Evolutionary conservation across 306 rosid species (phyloP), one percentile per base, ranked within the genome.

Genomic region (Sindora glabra): DNA sequence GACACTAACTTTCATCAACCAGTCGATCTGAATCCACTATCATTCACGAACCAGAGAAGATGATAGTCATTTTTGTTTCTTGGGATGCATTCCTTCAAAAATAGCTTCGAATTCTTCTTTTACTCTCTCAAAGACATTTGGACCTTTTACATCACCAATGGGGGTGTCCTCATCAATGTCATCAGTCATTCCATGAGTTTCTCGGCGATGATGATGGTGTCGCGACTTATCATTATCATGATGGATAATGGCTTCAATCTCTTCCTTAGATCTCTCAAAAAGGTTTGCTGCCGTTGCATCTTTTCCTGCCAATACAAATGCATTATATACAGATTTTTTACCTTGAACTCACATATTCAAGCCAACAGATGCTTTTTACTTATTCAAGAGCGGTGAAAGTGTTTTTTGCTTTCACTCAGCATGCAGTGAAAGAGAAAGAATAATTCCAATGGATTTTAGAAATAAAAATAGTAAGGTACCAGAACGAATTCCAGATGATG

Each of bases 21-120:
- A 18, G 12, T 50, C 34, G 19, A 42, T 57, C 39, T 19, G 29
- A 48, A 65, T 19, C 56, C 66, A 59, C 59, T 59, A 32, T 54
- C 75, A 29, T 68, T 73, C 30, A 19, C 48, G n/a, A 55, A 62
- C 10, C 67, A 32, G 60, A 73, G 34, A 24, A 36, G 59, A 33
- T 36, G 25, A 55, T 18, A 15, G 32, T 59, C 63, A 56, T 8
- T 11, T 60, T 22, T 73, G 75, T 76, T 74, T 82, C 77, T 80
- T 79, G 3, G 83, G 75, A 71, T 73, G 83, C 18, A 87, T 71
- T 16, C 80, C 59, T 80, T 81, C 67, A 10, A 77, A 36, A 57
- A 84, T 70, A 9, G 95, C 95, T 77, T 87, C 83, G 0, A 87
- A 61, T 77, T 87, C 95, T 71, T 87, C 95, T 64, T 81, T 84